phyloP scores from a whole-genome alignment of 2,329 filamentous ascomycete species.

The Ophiostoma novo-ulmi region DNA sequence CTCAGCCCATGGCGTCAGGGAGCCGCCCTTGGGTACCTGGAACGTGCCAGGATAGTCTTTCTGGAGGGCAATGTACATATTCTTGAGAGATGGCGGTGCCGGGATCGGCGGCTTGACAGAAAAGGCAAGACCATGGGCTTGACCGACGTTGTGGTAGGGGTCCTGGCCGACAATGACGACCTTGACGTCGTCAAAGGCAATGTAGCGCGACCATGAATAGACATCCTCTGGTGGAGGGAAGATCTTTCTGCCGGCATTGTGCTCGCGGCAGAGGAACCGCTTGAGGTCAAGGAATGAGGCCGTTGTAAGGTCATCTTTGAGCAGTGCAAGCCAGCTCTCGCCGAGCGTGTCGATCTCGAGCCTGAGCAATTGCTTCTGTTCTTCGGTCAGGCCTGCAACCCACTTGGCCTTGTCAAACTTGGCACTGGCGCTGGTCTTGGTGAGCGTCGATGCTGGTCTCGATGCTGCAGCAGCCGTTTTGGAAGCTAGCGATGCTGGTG shows the following conservation, averaged over 20 bases:
- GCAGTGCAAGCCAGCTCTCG: constrained; percentile 80
- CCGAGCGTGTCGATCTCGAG: constrained; percentile 90
- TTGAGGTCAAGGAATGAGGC: constrained; percentile 84
- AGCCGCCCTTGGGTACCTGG: constrained; percentile 66
- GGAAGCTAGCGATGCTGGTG: not conserved
- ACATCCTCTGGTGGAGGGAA: constrained; percentile 86
- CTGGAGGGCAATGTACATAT: constrained; percentile 85
- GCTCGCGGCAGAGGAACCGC: constrained; percentile 75
- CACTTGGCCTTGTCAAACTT: constrained; percentile 89
- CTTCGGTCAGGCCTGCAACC: constrained; percentile 70
- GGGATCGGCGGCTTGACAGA: constrained; percentile 84
- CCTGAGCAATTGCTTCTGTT: constrained; percentile 76
- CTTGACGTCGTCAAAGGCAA: constrained; percentile 81
- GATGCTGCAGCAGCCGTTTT: constrained; percentile 24
- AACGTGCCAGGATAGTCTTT: constrained; percentile 82
- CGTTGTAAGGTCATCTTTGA: constrained; percentile 78
- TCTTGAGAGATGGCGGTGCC: constrained; percentile 82
- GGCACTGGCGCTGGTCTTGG: not conserved
- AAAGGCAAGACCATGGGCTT: constrained; percentile 95
- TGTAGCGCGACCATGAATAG: constrained; percentile 95
- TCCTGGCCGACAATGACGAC: constrained; percentile 93
- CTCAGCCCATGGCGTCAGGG: constrained; percentile 90
- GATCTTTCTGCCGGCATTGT: constrained; percentile 65
- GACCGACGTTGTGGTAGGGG: constrained; percentile 91
- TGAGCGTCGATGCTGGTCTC: constrained; percentile 27